phyloP scores from a whole-genome alignment of 2,329 filamentous ascomycete species.

The Sporothrix sp. region DNA sequence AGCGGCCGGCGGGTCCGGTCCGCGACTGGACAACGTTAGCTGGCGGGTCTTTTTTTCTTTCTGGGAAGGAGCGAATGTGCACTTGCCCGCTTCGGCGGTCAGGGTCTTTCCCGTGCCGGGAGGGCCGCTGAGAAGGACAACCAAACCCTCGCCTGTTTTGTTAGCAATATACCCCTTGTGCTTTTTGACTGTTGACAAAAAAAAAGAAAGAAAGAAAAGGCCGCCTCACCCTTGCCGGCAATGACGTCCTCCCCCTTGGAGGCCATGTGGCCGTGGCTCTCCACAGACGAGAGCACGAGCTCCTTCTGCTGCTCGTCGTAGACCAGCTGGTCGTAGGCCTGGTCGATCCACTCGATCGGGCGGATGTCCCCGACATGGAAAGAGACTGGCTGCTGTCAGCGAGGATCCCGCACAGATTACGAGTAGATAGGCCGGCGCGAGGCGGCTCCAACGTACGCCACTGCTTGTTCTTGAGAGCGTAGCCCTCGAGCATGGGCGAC shows the following conservation, averaged over 20 bases:
- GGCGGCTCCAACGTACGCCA: too few species aligned
- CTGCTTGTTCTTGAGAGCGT: constrained; percentile 36
- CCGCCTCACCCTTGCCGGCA: constrained; percentile 24
- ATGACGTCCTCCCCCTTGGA: constrained; percentile 31
- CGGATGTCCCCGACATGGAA: constrained; percentile 34
- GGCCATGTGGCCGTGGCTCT: constrained; percentile 29
- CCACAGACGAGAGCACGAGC: constrained; percentile 37
- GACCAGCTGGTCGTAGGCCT: constrained; percentile 37
- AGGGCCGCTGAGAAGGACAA: constrained; percentile 29
- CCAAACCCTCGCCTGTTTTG: constrained; percentile 27
- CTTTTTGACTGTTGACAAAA: not conserved
- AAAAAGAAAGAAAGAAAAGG: too few species aligned
- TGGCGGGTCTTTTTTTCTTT: too few species aligned
- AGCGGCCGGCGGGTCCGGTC: constrained; percentile 35
- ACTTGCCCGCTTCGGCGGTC: constrained; percentile 25
- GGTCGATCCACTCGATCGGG: constrained; percentile 35
- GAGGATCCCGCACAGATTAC: constrained; percentile 2
- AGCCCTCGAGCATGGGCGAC: constrained; percentile 33
- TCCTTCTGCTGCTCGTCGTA: constrained; percentile 39
- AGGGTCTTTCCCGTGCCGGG: constrained; percentile 38
- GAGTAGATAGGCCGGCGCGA: too few species aligned
- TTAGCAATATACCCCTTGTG: not conserved
- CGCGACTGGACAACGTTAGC: constrained; percentile 23
- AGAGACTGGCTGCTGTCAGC: constrained; percentile 12
- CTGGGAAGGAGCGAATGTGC: not conserved